A percentile compares a stretch with the other conserved stretches of the same genome.
phyloP scores from a whole-genome alignment of 2,329 filamentous ascomycete genomes.

The Alternaria sp. region DNA sequence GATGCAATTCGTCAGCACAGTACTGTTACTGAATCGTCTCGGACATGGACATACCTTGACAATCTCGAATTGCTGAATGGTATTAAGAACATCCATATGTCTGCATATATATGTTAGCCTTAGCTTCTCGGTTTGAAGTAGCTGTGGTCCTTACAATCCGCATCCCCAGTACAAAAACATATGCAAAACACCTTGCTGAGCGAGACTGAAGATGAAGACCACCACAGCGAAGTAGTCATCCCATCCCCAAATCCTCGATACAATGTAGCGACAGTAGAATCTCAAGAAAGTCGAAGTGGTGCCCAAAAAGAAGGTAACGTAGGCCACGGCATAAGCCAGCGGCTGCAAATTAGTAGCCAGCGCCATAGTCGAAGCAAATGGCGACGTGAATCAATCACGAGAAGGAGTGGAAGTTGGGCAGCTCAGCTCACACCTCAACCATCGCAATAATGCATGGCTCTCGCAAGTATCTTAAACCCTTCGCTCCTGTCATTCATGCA shows the following conservation, averaged over 20 bases:
- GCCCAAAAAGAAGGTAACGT: slow-evolving; percentile 26
- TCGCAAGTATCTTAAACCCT: slow-evolving; percentile 4
- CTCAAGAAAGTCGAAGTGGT: slow-evolving; percentile 22
- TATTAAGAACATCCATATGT: slow-evolving; percentile 5
- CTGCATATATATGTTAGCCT: background rate
- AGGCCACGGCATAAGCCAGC: slow-evolving; percentile 29
- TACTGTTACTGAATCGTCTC: background rate
- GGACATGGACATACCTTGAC: background rate
- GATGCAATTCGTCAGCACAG: background rate
- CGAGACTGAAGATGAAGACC: slow-evolving; percentile 22
- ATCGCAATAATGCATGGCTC: slow-evolving; percentile 5
- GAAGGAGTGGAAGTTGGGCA: slow-evolving; percentile 7
- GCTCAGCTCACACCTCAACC: slow-evolving; percentile 8
- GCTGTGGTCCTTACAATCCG: slow-evolving; percentile 23
- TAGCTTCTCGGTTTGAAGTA: background rate
- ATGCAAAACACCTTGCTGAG: slow-evolving; percentile 30
- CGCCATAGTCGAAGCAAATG: slow-evolving; percentile 16
- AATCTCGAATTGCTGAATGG: slow-evolving; percentile 10
- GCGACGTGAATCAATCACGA: slow-evolving; percentile 8
- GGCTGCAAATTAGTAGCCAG: slow-evolving; percentile 24
- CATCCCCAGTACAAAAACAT: slow-evolving; percentile 34
- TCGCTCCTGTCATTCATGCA: background rate
- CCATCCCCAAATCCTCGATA: slow-evolving; percentile 27
- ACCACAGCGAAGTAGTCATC: slow-evolving; percentile 29
- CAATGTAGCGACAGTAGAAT: slow-evolving; percentile 25